These are phyloP conservation scores for Neurospora sublineolata DNA, from an alignment of 495 filamentous ascomycete genomes.

Conservation along the genomic window DNA sequence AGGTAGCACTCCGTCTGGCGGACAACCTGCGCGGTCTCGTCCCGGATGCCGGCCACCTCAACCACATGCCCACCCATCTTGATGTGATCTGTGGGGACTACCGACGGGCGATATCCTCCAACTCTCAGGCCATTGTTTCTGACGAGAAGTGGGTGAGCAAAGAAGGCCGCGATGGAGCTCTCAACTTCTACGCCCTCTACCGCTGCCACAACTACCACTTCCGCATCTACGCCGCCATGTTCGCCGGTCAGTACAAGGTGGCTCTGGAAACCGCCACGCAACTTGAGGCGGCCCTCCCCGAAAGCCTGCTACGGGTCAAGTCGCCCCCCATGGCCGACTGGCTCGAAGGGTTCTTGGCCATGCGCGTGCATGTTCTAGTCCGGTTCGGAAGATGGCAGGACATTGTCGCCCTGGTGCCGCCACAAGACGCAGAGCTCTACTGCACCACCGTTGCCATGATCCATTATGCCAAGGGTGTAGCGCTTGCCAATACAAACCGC, in stretches of 20 bases:
- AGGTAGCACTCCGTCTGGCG: slow-evolving; percentile 42
- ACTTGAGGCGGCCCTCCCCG: slow-evolving; percentile 45
- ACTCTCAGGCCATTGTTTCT: slow-evolving; percentile 49
- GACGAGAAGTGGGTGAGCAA: slow-evolving; percentile 46
- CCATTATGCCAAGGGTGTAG: slow-evolving; percentile 54
- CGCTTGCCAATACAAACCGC: slow-evolving; percentile 41
- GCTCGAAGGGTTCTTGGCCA: slow-evolving; percentile 52
- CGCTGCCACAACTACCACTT: slow-evolving; percentile 57
- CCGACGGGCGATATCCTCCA: slow-evolving; percentile 46
- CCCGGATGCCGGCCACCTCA: slow-evolving; percentile 57
- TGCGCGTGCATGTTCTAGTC: slow-evolving; percentile 51
- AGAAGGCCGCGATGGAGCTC: slow-evolving; percentile 26
- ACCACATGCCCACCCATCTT: slow-evolving; percentile 62
- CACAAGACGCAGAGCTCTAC: slow-evolving; percentile 43
- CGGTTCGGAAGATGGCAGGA: slow-evolving; percentile 58
- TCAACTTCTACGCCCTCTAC: slow-evolving; percentile 61
- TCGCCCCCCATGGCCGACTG: slow-evolving; percentile 64
- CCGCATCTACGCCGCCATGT: slow-evolving; percentile 61
- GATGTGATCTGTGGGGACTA: slow-evolving; percentile 60
- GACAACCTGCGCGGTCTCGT: slow-evolving; percentile 50
- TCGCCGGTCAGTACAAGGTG: slow-evolving; percentile 45
- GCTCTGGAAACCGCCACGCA: slow-evolving; percentile 42
- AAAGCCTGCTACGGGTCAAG: slow-evolving; percentile 46
- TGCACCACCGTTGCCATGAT: slow-evolving; percentile 51
- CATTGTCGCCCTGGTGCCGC: slow-evolving; percentile 38